Percentiles rank a stretch among this genome's conserved stretches.
Evolutionary conservation across 257 asterid species (phyloP).

Genomic region (Gentiana straminea): DNA sequence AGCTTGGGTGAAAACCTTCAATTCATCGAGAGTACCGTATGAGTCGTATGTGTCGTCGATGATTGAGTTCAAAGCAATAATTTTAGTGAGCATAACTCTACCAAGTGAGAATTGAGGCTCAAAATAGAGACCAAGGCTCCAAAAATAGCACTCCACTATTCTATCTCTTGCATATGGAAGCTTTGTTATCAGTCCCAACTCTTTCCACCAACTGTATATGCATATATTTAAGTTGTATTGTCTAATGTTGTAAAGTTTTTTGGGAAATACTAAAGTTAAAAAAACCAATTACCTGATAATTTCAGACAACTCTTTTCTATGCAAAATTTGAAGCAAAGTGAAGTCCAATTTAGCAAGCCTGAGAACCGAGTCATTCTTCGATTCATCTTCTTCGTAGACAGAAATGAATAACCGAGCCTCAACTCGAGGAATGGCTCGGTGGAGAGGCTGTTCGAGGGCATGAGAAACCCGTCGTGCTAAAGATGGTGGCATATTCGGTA

Average conservation of each 20-base stretch:
- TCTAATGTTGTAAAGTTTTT: too few relatives aligned
- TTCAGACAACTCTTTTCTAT: too few relatives aligned
- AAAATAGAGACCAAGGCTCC: background rate
- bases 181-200: background rate
- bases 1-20: slow-evolving; percentile 1
- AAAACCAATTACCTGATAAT: too few relatives aligned
- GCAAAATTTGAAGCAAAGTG: slow-evolving; percentile 7
- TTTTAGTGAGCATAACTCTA: background rate
- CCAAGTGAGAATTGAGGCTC: slow-evolving; percentile 5
- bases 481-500: background rate
- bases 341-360: slow-evolving; percentile 21
- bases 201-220: slow-evolving; percentile 9
- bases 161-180: slow-evolving; percentile 8
- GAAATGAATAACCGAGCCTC: slow-evolving; percentile 2
- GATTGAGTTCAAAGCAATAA: background rate
- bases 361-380: slow-evolving; percentile 4
- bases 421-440: slow-evolving; percentile 8
- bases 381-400: slow-evolving; percentile 8
- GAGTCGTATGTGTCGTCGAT: slow-evolving; percentile 9
- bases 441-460: slow-evolving; percentile 3
- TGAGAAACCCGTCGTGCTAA: background rate
- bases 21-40: slow-evolving; percentile 7
- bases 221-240: too few relatives aligned
- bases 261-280: too few relatives aligned
- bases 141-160: slow-evolving; percentile 9